phyloP scores from a whole-genome alignment of 495 filamentous ascomycete genomes.

The Neurospora sp. region DNA sequence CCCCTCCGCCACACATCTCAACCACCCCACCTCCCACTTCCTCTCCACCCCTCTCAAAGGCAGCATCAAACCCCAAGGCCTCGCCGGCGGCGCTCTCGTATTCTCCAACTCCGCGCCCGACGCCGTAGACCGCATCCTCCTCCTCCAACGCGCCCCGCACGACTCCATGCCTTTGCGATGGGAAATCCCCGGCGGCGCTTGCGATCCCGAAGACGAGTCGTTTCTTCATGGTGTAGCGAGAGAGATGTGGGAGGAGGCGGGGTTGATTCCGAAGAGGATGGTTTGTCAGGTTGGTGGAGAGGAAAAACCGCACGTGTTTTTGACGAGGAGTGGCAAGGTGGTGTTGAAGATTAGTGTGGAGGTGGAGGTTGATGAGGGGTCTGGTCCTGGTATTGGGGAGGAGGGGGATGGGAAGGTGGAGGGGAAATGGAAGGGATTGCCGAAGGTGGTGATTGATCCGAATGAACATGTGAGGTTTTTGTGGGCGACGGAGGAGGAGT shows the following conservation, averaged over 20 bases:
- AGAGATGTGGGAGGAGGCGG: constrained; percentile 49
- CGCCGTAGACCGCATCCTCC: constrained; percentile 24
- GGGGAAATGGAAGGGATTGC: neutral
- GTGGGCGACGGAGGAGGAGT: constrained; percentile 37
- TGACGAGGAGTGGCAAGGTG: constrained; percentile 22
- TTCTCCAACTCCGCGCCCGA: constrained; percentile 16
- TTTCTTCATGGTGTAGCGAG: constrained; percentile 38
- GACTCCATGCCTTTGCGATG: constrained; percentile 41
- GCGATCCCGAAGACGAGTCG: constrained; percentile 37
- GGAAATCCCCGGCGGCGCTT: constrained; percentile 49
- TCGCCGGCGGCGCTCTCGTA: constrained; percentile 28
- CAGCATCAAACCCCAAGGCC: neutral
- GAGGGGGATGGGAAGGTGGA: neutral
- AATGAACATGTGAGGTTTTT: constrained; percentile 34
- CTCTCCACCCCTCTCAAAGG: constrained; percentile 13
- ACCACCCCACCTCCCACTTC: constrained; percentile 14
- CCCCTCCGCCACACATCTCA: constrained; percentile 13
- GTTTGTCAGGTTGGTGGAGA: constrained; percentile 23
- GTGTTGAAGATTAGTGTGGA: constrained; percentile 30
- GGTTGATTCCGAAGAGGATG: constrained; percentile 28
- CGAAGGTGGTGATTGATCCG: constrained; percentile 28
- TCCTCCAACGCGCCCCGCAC: constrained; percentile 41
- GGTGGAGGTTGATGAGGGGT: constrained; percentile 23
- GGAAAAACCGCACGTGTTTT: constrained; percentile 17
- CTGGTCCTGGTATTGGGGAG: neutral